Evolutionary conservation across 805 yeast species (phyloP).

Genomic region (Isabelozyma gotoi): DNA sequence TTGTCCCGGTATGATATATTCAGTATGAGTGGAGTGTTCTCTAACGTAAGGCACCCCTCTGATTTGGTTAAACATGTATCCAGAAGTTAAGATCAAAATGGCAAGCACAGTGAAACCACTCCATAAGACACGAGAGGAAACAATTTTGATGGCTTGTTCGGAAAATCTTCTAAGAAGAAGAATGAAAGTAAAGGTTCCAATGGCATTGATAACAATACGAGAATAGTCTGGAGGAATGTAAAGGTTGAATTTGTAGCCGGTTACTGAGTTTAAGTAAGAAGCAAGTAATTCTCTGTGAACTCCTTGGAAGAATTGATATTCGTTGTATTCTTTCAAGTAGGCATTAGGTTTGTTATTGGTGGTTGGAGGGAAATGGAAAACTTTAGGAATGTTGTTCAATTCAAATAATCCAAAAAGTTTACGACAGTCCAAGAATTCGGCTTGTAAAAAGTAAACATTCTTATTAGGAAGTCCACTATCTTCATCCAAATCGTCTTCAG

Average conservation of each 20-base stretch:
- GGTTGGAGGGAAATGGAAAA: conserved; percentile 61
- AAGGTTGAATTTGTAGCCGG: conserved; percentile 35
- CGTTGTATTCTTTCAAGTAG: conserved; percentile 25
- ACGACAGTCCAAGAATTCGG: conserved; percentile 66
- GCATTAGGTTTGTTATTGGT: conserved; percentile 28
- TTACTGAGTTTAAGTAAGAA: conserved; percentile 32
- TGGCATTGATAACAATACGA: conserved; percentile 33
- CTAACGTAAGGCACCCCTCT: conserved; percentile 69
- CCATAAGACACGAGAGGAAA: conserved; percentile 67
- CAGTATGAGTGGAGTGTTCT: conserved; percentile 29
- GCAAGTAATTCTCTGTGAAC: conserved; percentile 38
- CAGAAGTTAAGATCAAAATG: conserved; percentile 73
- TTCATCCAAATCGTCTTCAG: conserved; percentile 39
- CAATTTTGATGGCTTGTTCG: conserved; percentile 33
- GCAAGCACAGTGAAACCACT: conserved; percentile 61
- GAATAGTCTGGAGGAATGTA: conserved; percentile 45
- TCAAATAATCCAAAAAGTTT: conserved; percentile 51
- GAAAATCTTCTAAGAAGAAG: conserved; percentile 25
- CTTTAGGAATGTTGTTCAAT: conserved; percentile 75
- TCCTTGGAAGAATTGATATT: conserved; percentile 48
- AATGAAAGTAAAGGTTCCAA: conserved; percentile 29
- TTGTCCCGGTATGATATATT: conserved; percentile 55
- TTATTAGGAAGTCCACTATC: conserved; percentile 15
- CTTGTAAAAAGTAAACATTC: conserved; percentile 64
- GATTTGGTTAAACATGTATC: conserved; percentile 92